Evolutionary conservation across 192 early-diverging fungal species (phyloP).

Genomic region (Funneliformis geosporum): DNA sequence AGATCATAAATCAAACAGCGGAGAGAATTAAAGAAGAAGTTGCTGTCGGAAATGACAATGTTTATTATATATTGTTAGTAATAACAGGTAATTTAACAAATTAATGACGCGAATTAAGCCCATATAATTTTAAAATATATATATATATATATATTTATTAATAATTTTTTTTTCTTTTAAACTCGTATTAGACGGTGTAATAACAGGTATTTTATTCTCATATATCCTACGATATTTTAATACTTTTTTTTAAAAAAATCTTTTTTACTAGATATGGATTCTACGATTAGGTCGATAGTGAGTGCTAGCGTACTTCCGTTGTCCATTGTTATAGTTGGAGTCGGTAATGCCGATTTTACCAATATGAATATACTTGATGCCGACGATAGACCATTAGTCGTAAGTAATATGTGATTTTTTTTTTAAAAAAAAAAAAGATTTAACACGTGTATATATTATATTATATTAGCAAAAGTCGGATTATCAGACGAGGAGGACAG

Average conservation of each 20-base stretch:
- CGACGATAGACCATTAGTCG: conserved; percentile 42
- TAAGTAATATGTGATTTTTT: background rate
- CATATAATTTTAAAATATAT: background rate
- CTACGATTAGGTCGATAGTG: conserved; percentile 48
- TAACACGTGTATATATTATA: background rate
- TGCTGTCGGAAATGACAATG: conserved; percentile 20
- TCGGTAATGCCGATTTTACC: conserved; percentile 52
- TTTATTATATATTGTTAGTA: conserved; percentile 26
- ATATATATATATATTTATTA: background rate
- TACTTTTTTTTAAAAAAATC: background rate
- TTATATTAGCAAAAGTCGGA: background rate
- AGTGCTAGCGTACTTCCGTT: conserved; percentile 46
- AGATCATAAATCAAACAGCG: conserved; percentile 27
- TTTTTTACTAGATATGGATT: conserved; percentile 34
- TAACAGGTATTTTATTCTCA: conserved; percentile 27
- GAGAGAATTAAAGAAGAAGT: conserved; percentile 25
- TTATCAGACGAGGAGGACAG: background rate
- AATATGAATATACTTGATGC: conserved; percentile 56
- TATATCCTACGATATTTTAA: background rate
- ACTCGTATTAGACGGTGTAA: conserved; percentile 35
- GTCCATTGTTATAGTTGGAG: conserved; percentile 59
- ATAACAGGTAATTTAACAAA: conserved; percentile 23
- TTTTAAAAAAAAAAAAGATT: background rate
- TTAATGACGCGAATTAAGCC: background rate
- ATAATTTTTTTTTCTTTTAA: conserved; percentile 1